phyloP scores from a whole-genome alignment of 345 rosid species.

The Moricandia arvensis region DNA sequence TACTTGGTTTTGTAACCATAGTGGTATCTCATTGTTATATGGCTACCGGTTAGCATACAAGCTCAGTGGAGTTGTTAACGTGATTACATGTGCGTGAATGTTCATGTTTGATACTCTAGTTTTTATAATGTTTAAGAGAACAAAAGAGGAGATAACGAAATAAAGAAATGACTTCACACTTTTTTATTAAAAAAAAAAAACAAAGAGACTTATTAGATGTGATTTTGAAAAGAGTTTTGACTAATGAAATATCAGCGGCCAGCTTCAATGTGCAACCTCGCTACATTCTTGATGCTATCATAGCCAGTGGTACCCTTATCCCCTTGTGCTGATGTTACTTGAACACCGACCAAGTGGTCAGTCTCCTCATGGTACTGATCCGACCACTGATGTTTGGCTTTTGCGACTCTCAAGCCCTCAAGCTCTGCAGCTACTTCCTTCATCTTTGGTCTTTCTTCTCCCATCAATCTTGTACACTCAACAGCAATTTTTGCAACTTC shows the following conservation, averaged over 20 bases:
- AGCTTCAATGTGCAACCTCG: neutral
- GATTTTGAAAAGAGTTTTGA: neutral
- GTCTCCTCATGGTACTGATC: neutral
- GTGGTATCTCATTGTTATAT: neutral
- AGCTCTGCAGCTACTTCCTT: neutral
- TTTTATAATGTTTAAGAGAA: neutral
- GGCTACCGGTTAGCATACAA: neutral
- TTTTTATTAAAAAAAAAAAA: neutral
- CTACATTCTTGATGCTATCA: conserved; percentile 12
- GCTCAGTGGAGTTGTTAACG: neutral
- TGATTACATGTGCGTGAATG: neutral
- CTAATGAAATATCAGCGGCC: neutral
- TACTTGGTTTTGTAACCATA: neutral
- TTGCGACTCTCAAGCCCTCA: neutral
- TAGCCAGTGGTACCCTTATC: neutral
- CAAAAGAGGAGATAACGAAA: neutral
- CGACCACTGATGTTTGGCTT: neutral
- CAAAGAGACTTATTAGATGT: neutral
- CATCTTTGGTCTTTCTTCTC: neutral
- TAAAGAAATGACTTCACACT: conserved; percentile 11
- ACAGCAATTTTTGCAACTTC: neutral
- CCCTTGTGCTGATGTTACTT: neutral
- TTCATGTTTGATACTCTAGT: neutral
- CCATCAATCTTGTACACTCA: neutral
- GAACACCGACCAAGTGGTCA: neutral